These are phyloP conservation scores for Rutstroemia sp. DNA, from an alignment of 2,329 filamentous ascomycete species.

Conservation along the genomic window DNA sequence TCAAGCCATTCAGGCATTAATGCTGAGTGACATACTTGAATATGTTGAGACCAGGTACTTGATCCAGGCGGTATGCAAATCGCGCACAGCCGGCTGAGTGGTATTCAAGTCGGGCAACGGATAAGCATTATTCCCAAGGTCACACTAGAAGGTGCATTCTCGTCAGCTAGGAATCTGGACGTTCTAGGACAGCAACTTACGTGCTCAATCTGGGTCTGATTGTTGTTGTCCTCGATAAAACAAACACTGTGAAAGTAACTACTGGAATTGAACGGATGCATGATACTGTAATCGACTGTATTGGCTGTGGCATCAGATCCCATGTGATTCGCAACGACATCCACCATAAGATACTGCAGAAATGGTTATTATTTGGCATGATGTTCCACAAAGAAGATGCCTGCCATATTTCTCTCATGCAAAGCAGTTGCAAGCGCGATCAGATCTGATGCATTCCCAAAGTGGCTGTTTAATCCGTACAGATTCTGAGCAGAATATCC, in stretches of 20 bases:
- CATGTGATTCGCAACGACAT: conserved; percentile 44
- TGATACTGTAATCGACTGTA: conserved; percentile 32
- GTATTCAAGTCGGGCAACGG: conserved; percentile 27
- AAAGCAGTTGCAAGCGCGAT: conserved; percentile 37
- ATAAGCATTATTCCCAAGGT: conserved; percentile 24
- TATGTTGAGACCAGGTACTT: conserved; percentile 23
- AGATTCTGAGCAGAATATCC: conserved; percentile 41
- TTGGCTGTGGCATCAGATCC: conserved; percentile 26
- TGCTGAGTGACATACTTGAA: conserved; percentile 15
- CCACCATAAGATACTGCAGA: conserved; percentile 41
- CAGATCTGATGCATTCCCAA: conserved; percentile 40
- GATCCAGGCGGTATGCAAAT: conserved; percentile 22
- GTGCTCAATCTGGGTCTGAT: conserved; percentile 26
- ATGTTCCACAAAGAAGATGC: not conserved
- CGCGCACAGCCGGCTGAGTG: conserved; percentile 19
- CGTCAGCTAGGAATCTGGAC: not conserved
- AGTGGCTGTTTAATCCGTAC: conserved; percentile 40
- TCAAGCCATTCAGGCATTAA: not conserved
- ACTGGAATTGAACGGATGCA: conserved; percentile 34
- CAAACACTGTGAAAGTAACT: conserved; percentile 29
- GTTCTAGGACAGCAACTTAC: not conserved
- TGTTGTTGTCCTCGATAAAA: conserved; percentile 31
- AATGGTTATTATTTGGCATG: not conserved
- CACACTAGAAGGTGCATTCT: conserved; percentile 11
- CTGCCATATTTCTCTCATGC: conserved; percentile 36